Conservation (phyloP, 192 early-diverging fungal genomes). For the Backusella westeae region DNA sequence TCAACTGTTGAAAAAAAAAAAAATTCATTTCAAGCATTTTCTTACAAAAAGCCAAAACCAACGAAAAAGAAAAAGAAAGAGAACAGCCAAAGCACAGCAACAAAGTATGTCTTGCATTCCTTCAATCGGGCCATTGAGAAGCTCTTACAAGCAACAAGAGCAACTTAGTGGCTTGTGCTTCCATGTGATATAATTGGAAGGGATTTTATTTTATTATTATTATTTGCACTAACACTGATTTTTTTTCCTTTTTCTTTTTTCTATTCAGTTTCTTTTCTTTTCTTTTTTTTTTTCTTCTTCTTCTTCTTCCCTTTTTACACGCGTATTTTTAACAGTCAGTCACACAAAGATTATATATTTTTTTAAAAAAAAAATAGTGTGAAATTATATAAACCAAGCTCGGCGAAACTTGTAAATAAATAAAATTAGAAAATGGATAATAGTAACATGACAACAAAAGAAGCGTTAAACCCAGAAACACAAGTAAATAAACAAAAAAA, state of each 20-base stretch:
- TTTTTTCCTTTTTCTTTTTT: conserved; percentile 8
- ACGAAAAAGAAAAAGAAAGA: not conserved
- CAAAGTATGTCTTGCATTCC: not conserved
- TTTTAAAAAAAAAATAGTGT: not conserved
- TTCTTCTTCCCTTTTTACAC: not conserved
- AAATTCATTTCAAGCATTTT: not conserved
- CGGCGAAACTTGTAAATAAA: not conserved
- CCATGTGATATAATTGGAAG: conserved; percentile 3
- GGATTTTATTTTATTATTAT: conserved; percentile 1
- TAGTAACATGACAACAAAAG: conserved; percentile 2
- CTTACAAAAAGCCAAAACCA: not conserved
- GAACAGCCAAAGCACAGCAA: not conserved
- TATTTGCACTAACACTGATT: not conserved
- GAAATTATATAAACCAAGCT: not conserved
- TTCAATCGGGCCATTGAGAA: not conserved
- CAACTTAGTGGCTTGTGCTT: not conserved
- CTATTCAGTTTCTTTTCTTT: conserved; percentile 3
- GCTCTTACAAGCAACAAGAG: not conserved
- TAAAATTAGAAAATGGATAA: conserved; percentile 1
- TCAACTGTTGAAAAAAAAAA: not conserved
- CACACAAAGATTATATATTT: not conserved
- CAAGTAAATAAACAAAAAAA: not conserved
- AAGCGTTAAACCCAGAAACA: not conserved
- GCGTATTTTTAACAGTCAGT: not conserved
- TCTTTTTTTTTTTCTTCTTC: not conserved